Conservation (phyloP, 2,329 filamentous ascomycete genomes). For the Diatrype stigma region DNA sequence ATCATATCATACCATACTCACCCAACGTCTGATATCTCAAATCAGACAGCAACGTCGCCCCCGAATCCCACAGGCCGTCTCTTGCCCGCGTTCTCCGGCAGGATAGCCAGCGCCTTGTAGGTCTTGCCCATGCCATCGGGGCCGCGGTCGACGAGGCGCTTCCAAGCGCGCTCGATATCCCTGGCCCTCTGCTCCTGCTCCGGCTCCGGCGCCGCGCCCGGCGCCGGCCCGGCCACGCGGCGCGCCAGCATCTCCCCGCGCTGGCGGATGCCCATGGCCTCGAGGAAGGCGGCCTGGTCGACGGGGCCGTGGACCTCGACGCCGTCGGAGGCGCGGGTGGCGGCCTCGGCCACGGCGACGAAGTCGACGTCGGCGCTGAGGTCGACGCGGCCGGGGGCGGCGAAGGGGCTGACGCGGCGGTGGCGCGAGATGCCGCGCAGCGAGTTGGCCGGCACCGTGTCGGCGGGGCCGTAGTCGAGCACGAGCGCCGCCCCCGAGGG, state of each 20-base stretch:
- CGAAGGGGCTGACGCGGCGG: conserved; percentile 72
- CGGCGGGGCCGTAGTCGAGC: conserved; percentile 83
- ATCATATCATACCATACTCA: not conserved
- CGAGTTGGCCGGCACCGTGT: conserved; percentile 79
- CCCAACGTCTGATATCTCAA: no score
- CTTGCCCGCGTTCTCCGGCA: conserved; percentile 72
- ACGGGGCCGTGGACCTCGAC: conserved; percentile 93
- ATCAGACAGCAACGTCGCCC: conserved; percentile 50
- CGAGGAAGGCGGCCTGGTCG: conserved; percentile 76
- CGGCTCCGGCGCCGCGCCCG: conserved; percentile 16
- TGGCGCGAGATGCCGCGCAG: conserved; percentile 84
- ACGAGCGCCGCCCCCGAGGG: conserved; percentile 88
- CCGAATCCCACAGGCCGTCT: conserved; percentile 89
- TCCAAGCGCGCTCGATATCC: conserved; percentile 71
- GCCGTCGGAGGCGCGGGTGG: conserved; percentile 67
- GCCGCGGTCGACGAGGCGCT: conserved; percentile 76
- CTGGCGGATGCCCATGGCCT: conserved; percentile 76
- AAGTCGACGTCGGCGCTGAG: conserved; percentile 95
- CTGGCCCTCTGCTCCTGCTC: conserved; percentile 44
- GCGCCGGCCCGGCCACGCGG: conserved; percentile 14
- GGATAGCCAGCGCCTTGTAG: conserved; percentile 88
- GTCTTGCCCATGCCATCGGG: conserved; percentile 88
- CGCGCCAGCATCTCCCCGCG: conserved; percentile 65
- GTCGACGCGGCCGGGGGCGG: conserved; percentile 76
- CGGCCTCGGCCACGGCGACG: conserved; percentile 75